These are phyloP conservation scores for Taphrina communis DNA, from an alignment of 1,139 yeast genomes.

Conservation along the genomic window DNA sequence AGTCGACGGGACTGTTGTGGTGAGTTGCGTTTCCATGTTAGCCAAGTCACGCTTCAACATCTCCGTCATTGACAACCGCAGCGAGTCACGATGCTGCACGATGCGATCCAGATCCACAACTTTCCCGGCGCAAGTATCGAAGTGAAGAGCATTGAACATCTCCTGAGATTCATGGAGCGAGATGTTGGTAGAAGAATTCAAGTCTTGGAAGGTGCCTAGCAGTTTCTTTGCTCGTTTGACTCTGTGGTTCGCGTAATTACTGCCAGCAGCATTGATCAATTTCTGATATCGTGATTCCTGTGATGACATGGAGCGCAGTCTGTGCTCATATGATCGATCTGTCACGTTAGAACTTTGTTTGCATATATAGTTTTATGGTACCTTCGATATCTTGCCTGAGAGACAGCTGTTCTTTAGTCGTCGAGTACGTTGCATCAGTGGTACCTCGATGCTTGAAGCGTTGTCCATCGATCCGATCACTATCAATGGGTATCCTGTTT, in stretches of 20 bases:
- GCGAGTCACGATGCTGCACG: slow-evolving; percentile 7
- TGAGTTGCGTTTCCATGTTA: neutral
- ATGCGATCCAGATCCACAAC: slow-evolving; percentile 14
- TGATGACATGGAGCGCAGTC: neutral
- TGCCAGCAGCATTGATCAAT: neutral
- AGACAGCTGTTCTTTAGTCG: neutral
- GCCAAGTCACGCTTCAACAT: slow-evolving; percentile 10
- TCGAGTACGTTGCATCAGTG: neutral
- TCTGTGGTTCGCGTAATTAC: neutral
- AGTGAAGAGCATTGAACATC: slow-evolving; percentile 18
- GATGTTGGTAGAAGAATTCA: neutral
- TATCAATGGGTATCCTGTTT: no score
- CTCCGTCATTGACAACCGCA: neutral
- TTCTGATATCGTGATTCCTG: neutral
- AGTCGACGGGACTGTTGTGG: neutral
- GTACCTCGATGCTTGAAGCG: neutral
- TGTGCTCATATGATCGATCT: neutral
- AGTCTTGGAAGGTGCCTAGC: neutral
- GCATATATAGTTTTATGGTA: neutral
- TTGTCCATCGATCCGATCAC: neutral
- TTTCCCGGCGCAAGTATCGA: neutral
- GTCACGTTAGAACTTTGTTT: neutral
- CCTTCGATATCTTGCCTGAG: neutral
- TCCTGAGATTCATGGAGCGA: slow-evolving; percentile 6
- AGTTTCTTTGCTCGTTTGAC: neutral